phyloP scores from a whole-genome alignment of 371 early-diverging fungal genomes.

The Lichtheimia ornata region DNA sequence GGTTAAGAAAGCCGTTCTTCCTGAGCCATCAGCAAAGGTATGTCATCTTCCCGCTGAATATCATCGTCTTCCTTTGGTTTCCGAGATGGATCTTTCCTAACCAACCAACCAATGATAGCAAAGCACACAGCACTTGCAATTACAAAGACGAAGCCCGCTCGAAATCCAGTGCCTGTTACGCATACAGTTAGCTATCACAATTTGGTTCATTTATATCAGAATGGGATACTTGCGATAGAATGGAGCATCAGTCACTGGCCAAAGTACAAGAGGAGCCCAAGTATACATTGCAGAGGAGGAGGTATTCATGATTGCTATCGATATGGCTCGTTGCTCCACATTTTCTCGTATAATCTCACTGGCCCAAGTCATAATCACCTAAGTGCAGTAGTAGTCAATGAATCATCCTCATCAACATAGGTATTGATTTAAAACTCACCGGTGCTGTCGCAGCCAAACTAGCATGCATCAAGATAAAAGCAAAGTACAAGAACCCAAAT shows the following conservation, averaged over 20 bases:
- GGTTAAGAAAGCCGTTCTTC: too few species aligned
- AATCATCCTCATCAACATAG: neutral
- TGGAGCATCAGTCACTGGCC: conserved; percentile 49
- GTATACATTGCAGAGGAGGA: conserved; percentile 37
- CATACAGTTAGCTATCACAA: too few species aligned
- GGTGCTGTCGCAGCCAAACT: conserved; percentile 38
- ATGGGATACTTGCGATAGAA: too few species aligned
- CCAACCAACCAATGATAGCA: too few species aligned
- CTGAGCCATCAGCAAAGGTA: too few species aligned
- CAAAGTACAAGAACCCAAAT: conserved; percentile 36
- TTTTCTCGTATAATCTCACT: conserved; percentile 44
- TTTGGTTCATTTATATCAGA: too few species aligned
- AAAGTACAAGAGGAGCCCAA: conserved; percentile 43
- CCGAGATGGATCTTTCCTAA: too few species aligned
- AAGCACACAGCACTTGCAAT: too few species aligned
- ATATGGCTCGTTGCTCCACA: conserved; percentile 40
- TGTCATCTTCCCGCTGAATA: too few species aligned
- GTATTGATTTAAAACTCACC: conserved; percentile 19
- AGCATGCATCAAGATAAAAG: conserved; percentile 39
- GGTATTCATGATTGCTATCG: conserved; percentile 51
- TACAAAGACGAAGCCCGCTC: too few species aligned
- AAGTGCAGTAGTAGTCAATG: neutral
- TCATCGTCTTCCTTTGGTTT: too few species aligned
- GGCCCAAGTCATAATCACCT: conserved; percentile 57
- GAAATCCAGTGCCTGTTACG: too few species aligned